These are phyloP conservation scores for Tricholoma saponaceum DNA, from an alignment of 768 basidiomycete genomes.

Conservation along the genomic window DNA sequence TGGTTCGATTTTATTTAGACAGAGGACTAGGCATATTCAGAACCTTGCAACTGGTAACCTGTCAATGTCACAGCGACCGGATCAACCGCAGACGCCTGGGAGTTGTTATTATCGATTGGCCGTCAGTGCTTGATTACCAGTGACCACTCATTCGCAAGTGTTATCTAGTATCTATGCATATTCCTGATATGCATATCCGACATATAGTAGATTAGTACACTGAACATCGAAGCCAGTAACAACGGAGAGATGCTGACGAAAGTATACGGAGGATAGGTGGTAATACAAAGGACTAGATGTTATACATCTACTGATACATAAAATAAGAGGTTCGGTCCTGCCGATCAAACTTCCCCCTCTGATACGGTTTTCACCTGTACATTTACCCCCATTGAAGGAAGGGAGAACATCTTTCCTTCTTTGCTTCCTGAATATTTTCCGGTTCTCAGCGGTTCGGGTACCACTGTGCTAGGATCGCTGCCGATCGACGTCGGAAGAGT, in stretches of 20 bases:
- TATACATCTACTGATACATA: background rate
- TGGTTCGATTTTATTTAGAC: too few relatives aligned
- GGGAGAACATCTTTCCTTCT: background rate
- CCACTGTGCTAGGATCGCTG: background rate
- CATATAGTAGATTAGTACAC: background rate
- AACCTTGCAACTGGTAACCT: too few relatives aligned
- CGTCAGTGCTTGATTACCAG: too few relatives aligned
- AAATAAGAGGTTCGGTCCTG: background rate
- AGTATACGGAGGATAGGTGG: too few relatives aligned
- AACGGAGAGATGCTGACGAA: too few relatives aligned
- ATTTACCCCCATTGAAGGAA: background rate
- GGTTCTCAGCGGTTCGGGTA: background rate
- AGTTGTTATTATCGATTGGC: too few relatives aligned
- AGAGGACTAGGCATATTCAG: too few relatives aligned
- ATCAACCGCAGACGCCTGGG: too few relatives aligned
- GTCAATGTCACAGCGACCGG: too few relatives aligned
- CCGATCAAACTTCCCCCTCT: background rate
- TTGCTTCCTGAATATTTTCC: background rate
- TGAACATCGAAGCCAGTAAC: too few relatives aligned
- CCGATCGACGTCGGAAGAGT: background rate
- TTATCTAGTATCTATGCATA: too few relatives aligned
- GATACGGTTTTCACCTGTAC: background rate
- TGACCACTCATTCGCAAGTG: too few relatives aligned
- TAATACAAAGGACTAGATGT: background rate
- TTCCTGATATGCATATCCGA: background rate